Evolutionary conservation across 495 filamentous ascomycete species (phyloP), one percentile per base, ranked within the genome.

Genomic region (Xylaria palmicola): DNA sequence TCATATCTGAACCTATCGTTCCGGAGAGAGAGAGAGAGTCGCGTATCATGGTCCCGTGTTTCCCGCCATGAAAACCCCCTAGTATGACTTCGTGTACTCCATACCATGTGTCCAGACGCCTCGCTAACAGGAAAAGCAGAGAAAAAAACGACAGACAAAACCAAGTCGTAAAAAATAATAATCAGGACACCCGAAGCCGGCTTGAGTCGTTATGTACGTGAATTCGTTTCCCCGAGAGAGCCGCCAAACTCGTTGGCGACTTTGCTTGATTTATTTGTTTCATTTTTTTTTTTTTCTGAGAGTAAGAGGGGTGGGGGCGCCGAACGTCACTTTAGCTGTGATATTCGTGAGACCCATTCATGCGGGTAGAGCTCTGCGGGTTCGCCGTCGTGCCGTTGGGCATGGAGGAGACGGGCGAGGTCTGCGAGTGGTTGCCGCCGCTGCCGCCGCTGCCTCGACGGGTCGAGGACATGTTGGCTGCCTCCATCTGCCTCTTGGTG

Each of bases 401-500:
- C 26, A 78, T 45, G 24, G 67, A 56, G 0, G 71, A 60, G 4
- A 74, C 53, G 2, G 66, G 58, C 22, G 67, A 59, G 19, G 48
- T 58, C n/a, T 56, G 48, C 17, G 50, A 48, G 50, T 41, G 62
- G 37, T n/a, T n/a, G n/a, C n/a, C n/a, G n/a, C n/a, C n/a, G n/a
- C n/a, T n/a, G n/a, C n/a, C n/a, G n/a, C n/a, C n/a, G n/a, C 19
- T 44, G 22, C 56, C 56, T 53, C 65, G 66, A 7, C 62, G 64
- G 39, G 60, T 52, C 17, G 68, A 56, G 6, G 68, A 59, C 50
- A 67, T 64, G 20, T 72, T 73, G 49, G 72, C 73, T 3, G 76
- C 73, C 52, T 82, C 76, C 77, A 82, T 81, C 67, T 82, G 79
- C 30, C 75, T 64, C 72, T 81, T 81, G 51, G 79, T 82, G 61